A percentile compares a stretch with the other conserved stretches of the same genome.
These are phyloP conservation scores for Cladosporium phlei DNA, from an alignment of 2,329 filamentous ascomycete species.

Conservation along the genomic window DNA sequence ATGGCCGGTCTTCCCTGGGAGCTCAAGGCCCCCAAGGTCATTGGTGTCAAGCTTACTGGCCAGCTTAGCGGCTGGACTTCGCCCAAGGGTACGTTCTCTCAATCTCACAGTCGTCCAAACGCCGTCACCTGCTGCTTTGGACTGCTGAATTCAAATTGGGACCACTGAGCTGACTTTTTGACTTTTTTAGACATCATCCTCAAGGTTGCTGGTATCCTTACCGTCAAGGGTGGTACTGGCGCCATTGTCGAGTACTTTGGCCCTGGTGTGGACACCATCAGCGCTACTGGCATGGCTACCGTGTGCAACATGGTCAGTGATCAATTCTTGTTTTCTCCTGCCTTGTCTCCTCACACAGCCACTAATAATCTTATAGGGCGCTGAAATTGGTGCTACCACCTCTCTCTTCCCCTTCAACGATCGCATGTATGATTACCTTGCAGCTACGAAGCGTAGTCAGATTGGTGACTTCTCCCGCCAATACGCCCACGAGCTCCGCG, in stretches of 20 bases:
- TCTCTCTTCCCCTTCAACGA: conserved; percentile 98
- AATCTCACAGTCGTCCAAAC: neutral
- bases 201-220: conserved; percentile 93
- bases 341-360: neutral
- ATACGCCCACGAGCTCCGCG: conserved; percentile 79
- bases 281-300: conserved; percentile 82
- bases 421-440: conserved; percentile 93
- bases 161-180: neutral
- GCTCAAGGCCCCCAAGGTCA: conserved; percentile 93
- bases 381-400: conserved; percentile 79
- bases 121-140: neutral
- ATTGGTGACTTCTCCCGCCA: conserved; percentile 85
- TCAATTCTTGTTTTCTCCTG: neutral
- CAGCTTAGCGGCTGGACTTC: conserved; percentile 84
- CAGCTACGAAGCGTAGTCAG: conserved; percentile 79
- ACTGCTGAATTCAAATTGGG: neutral
- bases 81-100: conserved; percentile 69
- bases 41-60: conserved; percentile 93
- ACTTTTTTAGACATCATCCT: conserved; percentile 81
- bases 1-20: conserved; percentile 98
- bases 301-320: conserved; percentile 60
- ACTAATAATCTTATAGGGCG: too few relatives aligned
- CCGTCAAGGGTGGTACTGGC: conserved; percentile 96
- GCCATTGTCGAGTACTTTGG: conserved; percentile 67
- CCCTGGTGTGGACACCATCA: conserved; percentile 69